Conservation (phyloP, 1,284 basidiomycete species). For the Cronartium quercuum region DNA sequence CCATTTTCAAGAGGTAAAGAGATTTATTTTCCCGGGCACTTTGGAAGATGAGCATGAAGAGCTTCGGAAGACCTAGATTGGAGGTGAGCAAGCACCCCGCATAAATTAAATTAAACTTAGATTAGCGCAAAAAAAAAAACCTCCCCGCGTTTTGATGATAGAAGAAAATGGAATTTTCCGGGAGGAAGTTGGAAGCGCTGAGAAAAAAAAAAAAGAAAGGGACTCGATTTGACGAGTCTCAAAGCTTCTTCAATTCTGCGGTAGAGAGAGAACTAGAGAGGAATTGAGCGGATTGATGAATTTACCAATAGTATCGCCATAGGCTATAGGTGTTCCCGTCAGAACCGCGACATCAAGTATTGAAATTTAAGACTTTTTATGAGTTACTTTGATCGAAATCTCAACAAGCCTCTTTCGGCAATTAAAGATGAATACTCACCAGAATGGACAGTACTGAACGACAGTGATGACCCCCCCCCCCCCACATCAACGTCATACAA, state of each 20-base stretch:
- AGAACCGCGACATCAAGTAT: too few species aligned
- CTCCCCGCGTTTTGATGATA: neutral
- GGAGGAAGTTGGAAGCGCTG: neutral
- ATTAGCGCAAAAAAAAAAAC: neutral
- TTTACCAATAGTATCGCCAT: conserved; percentile 26
- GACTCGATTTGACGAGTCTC: too few species aligned
- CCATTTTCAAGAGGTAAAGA: neutral
- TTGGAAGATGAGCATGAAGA: conserved; percentile 9
- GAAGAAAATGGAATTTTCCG: neutral
- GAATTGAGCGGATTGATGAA: neutral
- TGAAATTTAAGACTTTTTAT: too few species aligned
- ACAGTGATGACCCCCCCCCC: neutral
- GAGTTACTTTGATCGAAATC: neutral
- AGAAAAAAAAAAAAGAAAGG: neutral
- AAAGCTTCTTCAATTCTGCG: too few species aligned
- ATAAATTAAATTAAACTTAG: neutral
- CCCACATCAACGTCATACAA: neutral
- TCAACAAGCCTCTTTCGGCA: too few species aligned
- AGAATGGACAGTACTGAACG: conserved; percentile 25
- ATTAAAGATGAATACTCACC: neutral
- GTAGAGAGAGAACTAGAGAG: too few species aligned
- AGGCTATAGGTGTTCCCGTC: neutral
- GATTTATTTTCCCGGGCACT: conserved; percentile 11
- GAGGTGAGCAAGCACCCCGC: too few species aligned
- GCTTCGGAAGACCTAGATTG: conserved; percentile 18